Evolutionary conservation across 495 filamentous ascomycete genomes (phyloP).

Genomic region (Ascobolus immersus): DNA sequence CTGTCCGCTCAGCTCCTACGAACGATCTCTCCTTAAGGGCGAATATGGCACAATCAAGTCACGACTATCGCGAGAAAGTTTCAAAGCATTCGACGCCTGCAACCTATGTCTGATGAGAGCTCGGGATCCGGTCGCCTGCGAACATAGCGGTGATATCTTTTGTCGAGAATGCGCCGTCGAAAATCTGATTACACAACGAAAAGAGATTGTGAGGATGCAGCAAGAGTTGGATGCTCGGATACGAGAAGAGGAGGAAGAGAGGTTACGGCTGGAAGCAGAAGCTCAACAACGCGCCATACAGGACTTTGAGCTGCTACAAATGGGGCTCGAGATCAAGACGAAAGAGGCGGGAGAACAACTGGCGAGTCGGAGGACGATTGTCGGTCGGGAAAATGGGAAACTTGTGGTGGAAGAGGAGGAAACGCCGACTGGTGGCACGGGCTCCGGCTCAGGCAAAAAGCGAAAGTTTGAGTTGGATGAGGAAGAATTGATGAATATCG

Average conservation of each 20-base stretch:
- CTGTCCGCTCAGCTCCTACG: constrained; percentile 32
- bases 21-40: constrained; percentile 51
- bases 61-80: constrained; percentile 76
- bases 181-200: constrained; percentile 71
- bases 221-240: constrained; percentile 33
- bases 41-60: constrained; percentile 62
- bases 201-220: constrained; percentile 73
- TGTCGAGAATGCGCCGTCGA: constrained; percentile 82
- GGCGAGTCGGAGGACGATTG: constrained; percentile 15
- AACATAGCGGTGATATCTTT: constrained; percentile 62
- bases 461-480: constrained; percentile 66
- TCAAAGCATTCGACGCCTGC: constrained; percentile 79
- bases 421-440: constrained; percentile 2
- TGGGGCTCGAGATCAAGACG: constrained; percentile 32
- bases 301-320: constrained; percentile 41
- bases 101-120: constrained; percentile 68
- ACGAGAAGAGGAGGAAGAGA: constrained; percentile 29
- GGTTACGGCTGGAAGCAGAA: constrained; percentile 29
- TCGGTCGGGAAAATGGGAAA: constrained; percentile 20
- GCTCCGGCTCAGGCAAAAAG: constrained; percentile 25
- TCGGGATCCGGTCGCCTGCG: constrained; percentile 46
- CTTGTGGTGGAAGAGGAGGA: constrained; percentile 19
- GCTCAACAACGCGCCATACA: constrained; percentile 29
- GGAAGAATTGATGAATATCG: constrained; percentile 48
- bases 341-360: constrained; percentile 7